Evolutionary conservation across 805 yeast genomes (phyloP), one percentile per base, ranked within the genome.

Genomic region (Scheffersomyces stipitis): DNA sequence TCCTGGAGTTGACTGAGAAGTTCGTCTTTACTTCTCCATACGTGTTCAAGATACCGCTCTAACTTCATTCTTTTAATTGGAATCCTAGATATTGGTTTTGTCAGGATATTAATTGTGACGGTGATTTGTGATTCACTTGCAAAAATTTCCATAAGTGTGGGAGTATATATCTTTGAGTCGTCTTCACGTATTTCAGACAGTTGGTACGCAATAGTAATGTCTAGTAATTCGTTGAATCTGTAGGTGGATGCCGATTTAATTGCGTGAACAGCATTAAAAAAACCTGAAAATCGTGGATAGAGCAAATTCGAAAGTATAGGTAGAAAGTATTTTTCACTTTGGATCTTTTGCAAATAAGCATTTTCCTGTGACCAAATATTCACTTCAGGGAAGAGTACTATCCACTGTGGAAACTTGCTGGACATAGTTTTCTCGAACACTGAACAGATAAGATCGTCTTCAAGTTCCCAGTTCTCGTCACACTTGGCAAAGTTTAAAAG

Each of bases 351-450:
- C 28, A 73, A 34, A 49, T 56, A 45, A 31, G 65, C 55, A 30
- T 70, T 69, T 26, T 73, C 73, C 8, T 73, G 65, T 0, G 81
- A 75, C 57, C 77, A 75, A 5, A 84, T 76, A 50, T 84, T 85
- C 4, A 86, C 96, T 58, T 90, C 97, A 0, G 97, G 97, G 46
- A 89, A 89, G 6, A 86, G 45, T 0, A 81, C 79, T 0, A 88
- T 48, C 86, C 95, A 81, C 46, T 76, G 73, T 18, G 65, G 67
- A n/a, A 48, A 53, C 24, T 57, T 69, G 18, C 69, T 66, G n/a
- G 44, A 48, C 4, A 66, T 20, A 15, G 71, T 49, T 15, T 56
- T 49, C 6, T 57, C 55, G 41, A 76, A 74, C 16, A 68, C 52
- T 34, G 54, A 36, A 39, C 52, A 45, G 51, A 62, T 54, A 28